These are phyloP conservation scores for Mrakia blollopis DNA, from an alignment of 768 basidiomycete genomes.

Conservation along the genomic window DNA sequence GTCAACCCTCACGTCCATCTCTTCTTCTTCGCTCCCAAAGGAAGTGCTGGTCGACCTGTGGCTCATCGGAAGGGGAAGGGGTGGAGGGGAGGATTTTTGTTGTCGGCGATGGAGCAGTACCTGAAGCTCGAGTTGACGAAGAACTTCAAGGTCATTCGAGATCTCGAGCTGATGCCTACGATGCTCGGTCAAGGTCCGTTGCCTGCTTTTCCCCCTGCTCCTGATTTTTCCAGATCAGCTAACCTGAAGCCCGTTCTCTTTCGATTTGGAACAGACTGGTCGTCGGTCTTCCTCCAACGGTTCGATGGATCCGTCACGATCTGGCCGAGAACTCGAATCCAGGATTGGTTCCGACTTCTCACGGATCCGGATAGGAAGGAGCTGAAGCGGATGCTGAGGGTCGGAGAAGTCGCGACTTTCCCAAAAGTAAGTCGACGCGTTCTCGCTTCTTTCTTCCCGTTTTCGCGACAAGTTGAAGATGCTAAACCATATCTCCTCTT, in stretches of 20 bases:
- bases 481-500: not conserved
- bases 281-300: slow-evolving; percentile 80
- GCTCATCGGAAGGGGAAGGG: slow-evolving; percentile 92
- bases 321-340: slow-evolving; percentile 46
- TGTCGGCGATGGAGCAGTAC: slow-evolving; percentile 86
- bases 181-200: slow-evolving; percentile 58
- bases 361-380: slow-evolving; percentile 77
- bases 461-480: not conserved
- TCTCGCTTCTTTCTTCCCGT: not conserved
- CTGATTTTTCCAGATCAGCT: not conserved
- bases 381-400: slow-evolving; percentile 76
- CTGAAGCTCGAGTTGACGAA: slow-evolving; percentile 92
- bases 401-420: slow-evolving; percentile 91
- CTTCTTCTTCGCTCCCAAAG: slow-evolving; percentile 78
- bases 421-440: slow-evolving; percentile 62
- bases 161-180: slow-evolving; percentile 91
- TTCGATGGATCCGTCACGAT: slow-evolving; percentile 44
- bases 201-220: not conserved
- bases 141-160: slow-evolving; percentile 96
- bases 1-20: slow-evolving; percentile 80
- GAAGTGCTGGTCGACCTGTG: slow-evolving; percentile 70
- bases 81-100: slow-evolving; percentile 90
- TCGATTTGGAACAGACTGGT: slow-evolving; percentile 67
- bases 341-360: slow-evolving; percentile 81
- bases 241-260: not conserved